Evolutionary conservation across 495 filamentous ascomycete species (phyloP).

Genomic region (Amphirosellinia nigrospora): DNA sequence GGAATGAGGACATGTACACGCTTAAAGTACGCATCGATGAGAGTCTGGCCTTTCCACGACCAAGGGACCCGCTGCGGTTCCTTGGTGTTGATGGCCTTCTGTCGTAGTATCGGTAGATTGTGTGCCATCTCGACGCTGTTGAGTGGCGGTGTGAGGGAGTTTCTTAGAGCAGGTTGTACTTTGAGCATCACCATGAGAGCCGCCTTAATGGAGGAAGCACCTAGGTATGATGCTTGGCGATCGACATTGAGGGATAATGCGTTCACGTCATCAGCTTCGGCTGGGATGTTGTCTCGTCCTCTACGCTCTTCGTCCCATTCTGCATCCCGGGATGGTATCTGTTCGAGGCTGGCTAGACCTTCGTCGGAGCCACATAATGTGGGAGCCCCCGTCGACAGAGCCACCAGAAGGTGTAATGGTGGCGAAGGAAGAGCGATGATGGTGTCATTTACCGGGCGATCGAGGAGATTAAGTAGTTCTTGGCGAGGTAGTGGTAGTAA

Average conservation of each 20-base stretch:
- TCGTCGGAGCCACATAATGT: conserved; percentile 48
- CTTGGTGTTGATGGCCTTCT: conserved; percentile 51
- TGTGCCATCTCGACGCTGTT: conserved; percentile 54
- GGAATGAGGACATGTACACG: conserved; percentile 77
- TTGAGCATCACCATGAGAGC: conserved; percentile 82
- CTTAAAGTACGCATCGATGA: conserved; percentile 80
- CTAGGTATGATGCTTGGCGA: conserved; percentile 76
- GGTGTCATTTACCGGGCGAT: conserved; percentile 49
- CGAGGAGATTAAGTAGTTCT: conserved; percentile 58
- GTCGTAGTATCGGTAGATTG: conserved; percentile 55
- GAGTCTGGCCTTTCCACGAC: conserved; percentile 65
- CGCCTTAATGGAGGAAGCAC: conserved; percentile 82
- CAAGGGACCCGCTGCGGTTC: conserved; percentile 61
- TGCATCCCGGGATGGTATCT: conserved; percentile 59
- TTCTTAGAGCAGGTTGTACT: conserved; percentile 68
- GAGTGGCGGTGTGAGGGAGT: conserved; percentile 61
- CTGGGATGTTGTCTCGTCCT: conserved; percentile 64
- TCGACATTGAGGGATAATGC: conserved; percentile 75
- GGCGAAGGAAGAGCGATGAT: conserved; percentile 51
- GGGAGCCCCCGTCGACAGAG: conserved; percentile 52
- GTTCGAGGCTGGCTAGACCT: conserved; percentile 57
- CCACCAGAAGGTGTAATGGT: conserved; percentile 50
- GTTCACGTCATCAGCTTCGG: conserved; percentile 82
- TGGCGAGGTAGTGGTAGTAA: conserved; percentile 57
- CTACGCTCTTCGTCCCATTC: conserved; percentile 65